phyloP scores from a whole-genome alignment of 2,329 filamentous ascomycete genomes.

The Alternaria sp. region DNA sequence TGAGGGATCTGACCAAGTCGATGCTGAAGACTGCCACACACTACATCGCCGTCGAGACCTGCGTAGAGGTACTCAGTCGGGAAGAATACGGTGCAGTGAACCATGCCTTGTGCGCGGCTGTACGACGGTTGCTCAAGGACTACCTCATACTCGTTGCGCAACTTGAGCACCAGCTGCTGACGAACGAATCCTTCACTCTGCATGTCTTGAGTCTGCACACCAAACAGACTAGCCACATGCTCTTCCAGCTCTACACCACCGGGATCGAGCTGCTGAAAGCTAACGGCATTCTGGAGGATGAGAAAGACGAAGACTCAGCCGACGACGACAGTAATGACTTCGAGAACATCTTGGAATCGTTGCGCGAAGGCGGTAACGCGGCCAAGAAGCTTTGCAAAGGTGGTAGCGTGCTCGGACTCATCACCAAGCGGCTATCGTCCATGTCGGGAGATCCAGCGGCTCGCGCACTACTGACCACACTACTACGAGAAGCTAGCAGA shows the following conservation, averaged over 20 bases:
- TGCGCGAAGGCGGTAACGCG: constrained; percentile 84
- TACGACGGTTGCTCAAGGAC: constrained; percentile 89
- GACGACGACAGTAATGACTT: constrained; percentile 82
- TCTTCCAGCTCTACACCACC: constrained; percentile 86
- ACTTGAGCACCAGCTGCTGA: constrained; percentile 89
- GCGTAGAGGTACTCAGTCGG: constrained; percentile 91
- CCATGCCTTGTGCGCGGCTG: constrained; percentile 93
- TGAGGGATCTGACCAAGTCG: constrained; percentile 83
- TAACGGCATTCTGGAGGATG: constrained; percentile 85
- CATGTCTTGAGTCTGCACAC: constrained; percentile 93
- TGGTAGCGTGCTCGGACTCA: constrained; percentile 87
- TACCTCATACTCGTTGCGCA: constrained; percentile 93
- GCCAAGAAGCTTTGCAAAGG: constrained; percentile 95
- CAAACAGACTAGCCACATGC: constrained; percentile 86
- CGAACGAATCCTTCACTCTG: constrained; percentile 85
- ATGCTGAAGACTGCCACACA: constrained; percentile 96
- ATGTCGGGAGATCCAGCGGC: constrained; percentile 95
- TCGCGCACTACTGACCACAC: constrained; percentile 76
- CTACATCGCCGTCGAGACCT: constrained; percentile 88
- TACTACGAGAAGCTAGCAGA: constrained; percentile 85
- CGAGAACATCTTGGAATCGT: constrained; percentile 88
- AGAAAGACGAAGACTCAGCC: constrained; percentile 67
- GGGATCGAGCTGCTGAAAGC: constrained; percentile 79
- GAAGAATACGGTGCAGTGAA: constrained; percentile 95
- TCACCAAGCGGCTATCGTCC: constrained; percentile 82